Evolutionary conservation across 257 asterid species (phyloP), one percentile per base, ranked within the genome.

Genomic region (Henckelia pumila): DNA sequence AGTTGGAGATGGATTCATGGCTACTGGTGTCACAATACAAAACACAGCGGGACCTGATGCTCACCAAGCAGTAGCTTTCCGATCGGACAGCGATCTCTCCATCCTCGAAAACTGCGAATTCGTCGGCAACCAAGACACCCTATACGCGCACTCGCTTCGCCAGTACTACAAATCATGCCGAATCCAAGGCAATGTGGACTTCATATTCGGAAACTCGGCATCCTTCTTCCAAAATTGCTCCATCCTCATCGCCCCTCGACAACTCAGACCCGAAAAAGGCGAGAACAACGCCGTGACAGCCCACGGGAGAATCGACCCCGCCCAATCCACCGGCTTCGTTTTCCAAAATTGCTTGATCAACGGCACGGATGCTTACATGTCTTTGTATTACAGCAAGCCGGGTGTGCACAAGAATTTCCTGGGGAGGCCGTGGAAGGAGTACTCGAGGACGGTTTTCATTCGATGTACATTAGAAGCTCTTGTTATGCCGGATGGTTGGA

Each of bases 371-470:
- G 77, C 73, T 0, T 84, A 84, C 69, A 75, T 79, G 82, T 73
- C 21, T 2, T 61, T 81, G 82, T 82, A 84, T 25, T 23, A 63
- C n/a, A 73, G 80, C 35, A 77, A 81, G 40, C 85, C 85, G 8
- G 59, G 47, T 2, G 74, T 63, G 13, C 87, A 84, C 30, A 68
- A 60, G 56, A 75, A 71, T 64, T 79, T 22, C 71, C 76, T 84
- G 0, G 89, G 89, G 10, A 81, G 89, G 75, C 89, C 87, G 2
- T 84, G 89, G 89, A 84, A 79, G 61, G 83, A 73, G 67, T 84
- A 70, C 29, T 79, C 87, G 0, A 79, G 87, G 77, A 79, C 89
- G 8, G 80, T 84, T 25, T 73, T 68, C 26, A 59, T 81, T 17
- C 63, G 71, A 0, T 84, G 82, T 33, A 73, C 69, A 7, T 19